Conservation (phyloP, 106 monocot species). For the Triglochin maritima region DNA sequence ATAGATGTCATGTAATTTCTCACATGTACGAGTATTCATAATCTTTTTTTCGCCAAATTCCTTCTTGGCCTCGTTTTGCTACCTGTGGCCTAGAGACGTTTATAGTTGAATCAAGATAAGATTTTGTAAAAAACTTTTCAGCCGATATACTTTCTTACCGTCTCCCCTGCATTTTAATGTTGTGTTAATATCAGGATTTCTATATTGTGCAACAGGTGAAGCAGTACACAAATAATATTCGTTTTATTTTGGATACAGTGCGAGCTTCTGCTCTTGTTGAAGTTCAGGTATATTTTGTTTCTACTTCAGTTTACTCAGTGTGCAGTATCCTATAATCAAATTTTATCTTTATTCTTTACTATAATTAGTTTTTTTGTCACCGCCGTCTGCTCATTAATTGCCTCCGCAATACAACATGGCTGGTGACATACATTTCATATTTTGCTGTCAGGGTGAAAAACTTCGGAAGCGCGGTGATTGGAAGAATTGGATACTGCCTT, state of each 20-base stretch:
- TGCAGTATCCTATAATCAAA: neutral
- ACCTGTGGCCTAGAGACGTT: no score
- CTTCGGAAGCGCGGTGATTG: constrained; percentile 5
- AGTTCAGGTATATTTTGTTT: constrained; percentile 38
- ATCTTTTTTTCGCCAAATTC: no score
- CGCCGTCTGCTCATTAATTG: neutral
- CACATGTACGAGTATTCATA: no score
- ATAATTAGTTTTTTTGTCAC: neutral
- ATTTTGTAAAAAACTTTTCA: no score
- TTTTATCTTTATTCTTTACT: neutral
- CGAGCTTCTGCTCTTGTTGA: constrained; percentile 40
- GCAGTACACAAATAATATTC: constrained; percentile 39
- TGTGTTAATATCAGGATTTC: no score
- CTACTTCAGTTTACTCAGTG: neutral
- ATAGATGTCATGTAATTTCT: no score
- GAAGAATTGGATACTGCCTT: constrained; percentile 6
- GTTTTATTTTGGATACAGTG: constrained; percentile 53
- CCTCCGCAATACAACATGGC: neutral
- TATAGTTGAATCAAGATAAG: no score
- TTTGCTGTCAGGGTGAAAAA: constrained; percentile 2
- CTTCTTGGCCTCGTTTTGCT: no score
- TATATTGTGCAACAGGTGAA: constrained; percentile 32
- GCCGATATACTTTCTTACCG: no score
- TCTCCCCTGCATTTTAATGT: no score
- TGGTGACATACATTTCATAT: neutral